Evolutionary conservation across 2,329 filamentous ascomycete species (phyloP).

Genomic region (Aspergillus piperis): DNA sequence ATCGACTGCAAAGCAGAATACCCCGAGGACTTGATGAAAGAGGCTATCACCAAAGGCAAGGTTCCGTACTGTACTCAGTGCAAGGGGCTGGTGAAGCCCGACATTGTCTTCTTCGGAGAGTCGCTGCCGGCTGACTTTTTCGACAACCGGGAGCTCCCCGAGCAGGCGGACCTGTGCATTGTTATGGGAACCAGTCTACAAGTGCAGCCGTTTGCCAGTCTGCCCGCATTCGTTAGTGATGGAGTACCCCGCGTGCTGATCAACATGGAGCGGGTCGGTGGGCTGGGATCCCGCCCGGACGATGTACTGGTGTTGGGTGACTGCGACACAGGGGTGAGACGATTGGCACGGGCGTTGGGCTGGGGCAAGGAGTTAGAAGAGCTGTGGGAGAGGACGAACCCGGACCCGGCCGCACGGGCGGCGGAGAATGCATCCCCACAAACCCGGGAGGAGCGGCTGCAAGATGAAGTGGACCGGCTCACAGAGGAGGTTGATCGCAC

Average conservation of each 20-base stretch:
- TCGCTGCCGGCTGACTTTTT: constrained; percentile 67
- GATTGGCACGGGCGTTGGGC: constrained; percentile 75
- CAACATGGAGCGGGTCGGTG: constrained; percentile 81
- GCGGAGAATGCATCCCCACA: constrained; percentile 39
- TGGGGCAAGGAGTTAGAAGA: constrained; percentile 82
- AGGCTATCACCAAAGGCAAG: constrained; percentile 64
- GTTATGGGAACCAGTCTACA: constrained; percentile 85
- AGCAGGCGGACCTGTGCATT: constrained; percentile 73
- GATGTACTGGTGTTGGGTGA: constrained; percentile 82
- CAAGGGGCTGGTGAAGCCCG: constrained; percentile 81
- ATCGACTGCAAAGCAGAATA: constrained; percentile 79
- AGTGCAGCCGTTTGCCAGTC: constrained; percentile 84
- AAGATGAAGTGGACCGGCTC: constrained; percentile 60
- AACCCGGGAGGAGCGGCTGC: constrained; percentile 57
- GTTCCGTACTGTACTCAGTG: constrained; percentile 74
- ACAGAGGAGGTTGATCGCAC: constrained; percentile 61
- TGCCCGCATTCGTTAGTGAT: constrained; percentile 66
- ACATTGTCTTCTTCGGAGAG: constrained; percentile 94
- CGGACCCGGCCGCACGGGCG: constrained; percentile 58
- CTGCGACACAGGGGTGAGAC: constrained; percentile 79
- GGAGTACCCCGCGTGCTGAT: constrained; percentile 77
- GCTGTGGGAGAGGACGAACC: constrained; percentile 70
- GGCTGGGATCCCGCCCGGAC: constrained; percentile 72
- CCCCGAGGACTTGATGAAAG: constrained; percentile 72
- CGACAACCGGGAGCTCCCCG: constrained; percentile 55